Evolutionary conservation across 352 stramenopile species (phyloP).

Genomic region (Phytophthora vignae): DNA sequence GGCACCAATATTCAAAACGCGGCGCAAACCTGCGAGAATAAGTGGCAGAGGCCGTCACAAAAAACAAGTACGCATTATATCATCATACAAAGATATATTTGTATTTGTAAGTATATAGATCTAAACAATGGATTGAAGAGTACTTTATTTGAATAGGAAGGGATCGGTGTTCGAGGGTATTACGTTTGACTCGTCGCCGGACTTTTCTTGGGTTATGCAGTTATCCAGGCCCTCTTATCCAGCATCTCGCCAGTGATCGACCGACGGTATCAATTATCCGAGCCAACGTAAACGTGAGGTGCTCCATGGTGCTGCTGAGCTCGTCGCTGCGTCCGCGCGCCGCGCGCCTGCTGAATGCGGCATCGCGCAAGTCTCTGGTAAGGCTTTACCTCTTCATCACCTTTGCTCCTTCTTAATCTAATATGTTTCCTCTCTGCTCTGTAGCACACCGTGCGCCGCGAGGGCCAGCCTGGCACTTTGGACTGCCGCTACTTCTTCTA

Average conservation of each 20-base stretch:
- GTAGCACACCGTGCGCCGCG: conserved; percentile 73
- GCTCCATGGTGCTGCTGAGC: conserved; percentile 17
- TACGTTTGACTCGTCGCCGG: neutral
- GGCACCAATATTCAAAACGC: conserved; percentile 35
- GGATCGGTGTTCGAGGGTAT: neutral
- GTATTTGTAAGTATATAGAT: neutral
- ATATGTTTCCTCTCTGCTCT: neutral
- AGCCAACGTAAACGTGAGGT: neutral
- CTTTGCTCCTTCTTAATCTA: neutral
- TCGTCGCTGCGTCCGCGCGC: conserved; percentile 15
- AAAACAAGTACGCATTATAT: neutral
- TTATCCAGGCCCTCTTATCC: conserved; percentile 10
- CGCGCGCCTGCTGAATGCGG: conserved; percentile 19
- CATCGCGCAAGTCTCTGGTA: conserved; percentile 27
- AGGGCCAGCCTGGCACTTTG: conserved; percentile 67
- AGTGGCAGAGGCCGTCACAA: neutral
- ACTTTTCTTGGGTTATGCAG: conserved; percentile 15
- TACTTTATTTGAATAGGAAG: neutral
- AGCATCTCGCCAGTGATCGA: neutral
- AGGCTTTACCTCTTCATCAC: too few relatives aligned
- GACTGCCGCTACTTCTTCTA: conserved; percentile 89
- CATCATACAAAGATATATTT: neutral
- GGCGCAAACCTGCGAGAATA: neutral
- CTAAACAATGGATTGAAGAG: too few relatives aligned
- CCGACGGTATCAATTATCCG: too few relatives aligned